phyloP scores from a whole-genome alignment of 768 basidiomycete species.

The Coprinopsis marcescibilis region DNA sequence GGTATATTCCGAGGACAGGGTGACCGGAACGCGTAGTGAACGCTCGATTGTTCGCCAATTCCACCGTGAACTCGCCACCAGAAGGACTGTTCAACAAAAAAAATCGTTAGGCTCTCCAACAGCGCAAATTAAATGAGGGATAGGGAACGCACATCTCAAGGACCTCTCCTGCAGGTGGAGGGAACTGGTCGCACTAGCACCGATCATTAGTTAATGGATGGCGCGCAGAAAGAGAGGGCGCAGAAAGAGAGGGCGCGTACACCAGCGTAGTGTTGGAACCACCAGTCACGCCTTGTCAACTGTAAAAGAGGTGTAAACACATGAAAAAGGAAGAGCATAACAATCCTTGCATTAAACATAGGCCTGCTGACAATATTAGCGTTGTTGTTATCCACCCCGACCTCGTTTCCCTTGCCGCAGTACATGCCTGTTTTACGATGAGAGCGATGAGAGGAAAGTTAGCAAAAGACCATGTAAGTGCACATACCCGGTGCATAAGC shows the following conservation, averaged over 20 bases:
- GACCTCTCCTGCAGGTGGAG: constrained; percentile 35
- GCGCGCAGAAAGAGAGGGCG: neutral
- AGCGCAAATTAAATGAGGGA: neutral
- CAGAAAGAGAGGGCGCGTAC: neutral
- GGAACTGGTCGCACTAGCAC: constrained; percentile 37
- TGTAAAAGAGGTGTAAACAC: constrained; percentile 9
- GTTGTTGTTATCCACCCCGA: constrained; percentile 24
- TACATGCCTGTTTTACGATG: too few relatives aligned
- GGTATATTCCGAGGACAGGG: constrained; percentile 19
- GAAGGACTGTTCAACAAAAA: neutral
- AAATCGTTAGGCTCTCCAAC: neutral
- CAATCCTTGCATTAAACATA: constrained; percentile 24
- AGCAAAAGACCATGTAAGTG: too few relatives aligned
- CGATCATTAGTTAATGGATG: neutral
- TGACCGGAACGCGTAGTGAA: constrained; percentile 33
- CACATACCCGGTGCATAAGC: too few relatives aligned
- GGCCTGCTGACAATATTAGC: constrained; percentile 27
- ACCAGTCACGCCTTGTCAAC: constrained; percentile 31
- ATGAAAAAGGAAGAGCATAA: neutral
- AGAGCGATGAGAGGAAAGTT: too few relatives aligned
- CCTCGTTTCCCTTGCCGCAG: constrained; percentile 27
- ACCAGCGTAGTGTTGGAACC: constrained; percentile 32
- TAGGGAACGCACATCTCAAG: constrained; percentile 31
- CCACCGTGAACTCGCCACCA: constrained; percentile 30
- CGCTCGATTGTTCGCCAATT: constrained; percentile 35